Base-by-base conservation (phyloP, 768 basidiomycete species). In the Phallus indusiatus region DNA sequence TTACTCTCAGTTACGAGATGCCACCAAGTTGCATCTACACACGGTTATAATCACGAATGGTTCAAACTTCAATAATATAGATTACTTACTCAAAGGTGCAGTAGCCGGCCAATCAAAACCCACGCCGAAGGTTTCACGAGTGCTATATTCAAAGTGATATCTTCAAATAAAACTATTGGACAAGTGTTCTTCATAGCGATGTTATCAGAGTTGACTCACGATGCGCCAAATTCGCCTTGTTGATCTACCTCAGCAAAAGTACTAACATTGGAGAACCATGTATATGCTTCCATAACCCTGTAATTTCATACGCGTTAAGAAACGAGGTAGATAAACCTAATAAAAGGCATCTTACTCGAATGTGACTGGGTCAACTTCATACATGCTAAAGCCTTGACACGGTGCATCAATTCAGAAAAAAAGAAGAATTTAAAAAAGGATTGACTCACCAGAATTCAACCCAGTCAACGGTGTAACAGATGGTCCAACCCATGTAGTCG, bases 261-360 rank as follows among this genome's bases (percentile, higher is more conserved):
- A 22, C 62, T 64, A 8, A 66, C 66, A 47, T 68, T 64, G 14
- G 66, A 62, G 56, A 63, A 66, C 67, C 67, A 67, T 60, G 67
- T 68, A 58, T 67, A 65, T 1, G 67, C 66, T 47, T 68, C 67
- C 33, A 67, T 59, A 52, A 68, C 63, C 28, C 67, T 66, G 54
- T 60, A 67, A 64, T 5, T 28, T 28, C 7, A 10, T 42, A 42
- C 21, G 50, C 35, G n/a, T 22, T 22, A 35, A 24, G 2, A 5
- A 11, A 51, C 16, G 47, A 14, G 18, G 5, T 47, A 51, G 21
- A n/a, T 5, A 21, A 11, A n/a, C 1, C 37, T 24, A 7, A 21
- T 18, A 24, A 5, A 14, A 17, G 9, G 34, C 17, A 12, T 47
- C 54, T 16, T 37, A 55, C 54, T 60, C 56, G 20, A 54, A 62